Base-by-base conservation (phyloP, 2,329 filamentous ascomycete genomes). In the Pseudogymnoascus sp. region DNA sequence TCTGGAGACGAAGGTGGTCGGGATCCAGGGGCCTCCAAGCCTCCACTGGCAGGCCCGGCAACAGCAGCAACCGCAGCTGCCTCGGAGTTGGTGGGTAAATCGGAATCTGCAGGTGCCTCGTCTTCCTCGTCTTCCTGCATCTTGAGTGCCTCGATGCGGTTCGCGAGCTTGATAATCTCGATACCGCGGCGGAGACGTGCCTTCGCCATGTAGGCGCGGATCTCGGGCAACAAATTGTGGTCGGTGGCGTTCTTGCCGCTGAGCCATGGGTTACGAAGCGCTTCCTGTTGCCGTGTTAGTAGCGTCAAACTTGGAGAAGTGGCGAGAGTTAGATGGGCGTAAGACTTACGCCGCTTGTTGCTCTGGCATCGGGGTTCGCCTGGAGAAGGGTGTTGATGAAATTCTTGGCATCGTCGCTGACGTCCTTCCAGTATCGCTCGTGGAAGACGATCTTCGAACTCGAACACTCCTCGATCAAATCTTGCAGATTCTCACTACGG, bases 341-440 rank as follows among this genome's bases (percentile, higher is more conserved):
- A 24, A 14, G 63, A 71, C 83, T 67, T 81, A 90, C 89, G 77
- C 89, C 82, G 71, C 91, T 96, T 1, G 89, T 89, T 70, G 86
- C 87, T 70, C 96, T 88, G 70, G 89, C 84, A 59, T 87, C 83
- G 1, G 92, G 89, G 68, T 91, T 84, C 3, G 92, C 87, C 69
- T 93, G 88, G 64, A 99, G 83, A 26, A 99, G 83, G 63, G 81
- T 79, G 65, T 89, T 79, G 77, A 99, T 98, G 75, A 99, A 99
- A 68, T 93, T 87, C 79, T 98, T 99, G 68, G 93, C 95, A 69
- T 98, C 93, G 60, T 89, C 82, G 74, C 93, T 97, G 71, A 99
- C 95, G 70, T 97, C 95, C 75, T 92, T 95, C 95, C 95, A 99
- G 79, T 98, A 99, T 63, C 93, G 87, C 74, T 97, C 93, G 75